These are phyloP conservation scores for Prorocentrum cordatum DNA, from an alignment of 169 alveolate species.

Conservation along the genomic window DNA sequence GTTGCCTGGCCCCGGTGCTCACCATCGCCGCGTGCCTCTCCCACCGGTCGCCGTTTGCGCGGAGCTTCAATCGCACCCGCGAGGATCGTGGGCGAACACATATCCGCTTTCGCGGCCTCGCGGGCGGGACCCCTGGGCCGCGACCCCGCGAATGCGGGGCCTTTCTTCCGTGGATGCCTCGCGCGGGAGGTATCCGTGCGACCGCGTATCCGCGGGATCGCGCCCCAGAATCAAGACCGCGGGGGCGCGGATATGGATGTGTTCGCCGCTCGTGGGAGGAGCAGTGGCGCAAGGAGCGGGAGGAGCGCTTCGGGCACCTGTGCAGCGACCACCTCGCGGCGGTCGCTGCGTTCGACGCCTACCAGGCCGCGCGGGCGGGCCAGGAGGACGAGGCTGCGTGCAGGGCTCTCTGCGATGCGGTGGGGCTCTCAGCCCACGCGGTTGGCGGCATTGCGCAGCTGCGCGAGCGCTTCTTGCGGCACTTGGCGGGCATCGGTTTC, in stretches of 20 bases:
- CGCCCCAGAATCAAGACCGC: no score
- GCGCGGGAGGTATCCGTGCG: no score
- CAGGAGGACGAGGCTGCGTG: background rate
- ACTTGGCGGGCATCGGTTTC: slow-evolving; percentile 55
- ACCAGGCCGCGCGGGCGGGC: background rate
- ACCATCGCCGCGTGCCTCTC: slow-evolving; percentile 56
- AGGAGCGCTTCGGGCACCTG: background rate
- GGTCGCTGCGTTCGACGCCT: background rate
- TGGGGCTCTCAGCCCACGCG: background rate
- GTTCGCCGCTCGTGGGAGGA: no score
- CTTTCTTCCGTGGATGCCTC: no score
- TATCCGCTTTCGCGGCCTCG: no score
- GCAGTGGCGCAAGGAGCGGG: background rate
- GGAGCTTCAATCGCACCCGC: slow-evolving; percentile 42
- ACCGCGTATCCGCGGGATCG: no score
- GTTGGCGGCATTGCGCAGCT: background rate
- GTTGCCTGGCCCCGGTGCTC: slow-evolving; percentile 59
- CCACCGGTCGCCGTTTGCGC: slow-evolving; percentile 32
- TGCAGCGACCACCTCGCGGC: slow-evolving; percentile 15
- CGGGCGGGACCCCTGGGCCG: no score
- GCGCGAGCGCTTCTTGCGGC: slow-evolving; percentile 40
- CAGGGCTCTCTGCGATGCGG: background rate
- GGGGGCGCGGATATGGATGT: no score
- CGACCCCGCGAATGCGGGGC: no score
- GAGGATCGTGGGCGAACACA: no score